Evolutionary conservation across 2,329 filamentous ascomycete species (phyloP).

Genomic region (Orbilia quercus): DNA sequence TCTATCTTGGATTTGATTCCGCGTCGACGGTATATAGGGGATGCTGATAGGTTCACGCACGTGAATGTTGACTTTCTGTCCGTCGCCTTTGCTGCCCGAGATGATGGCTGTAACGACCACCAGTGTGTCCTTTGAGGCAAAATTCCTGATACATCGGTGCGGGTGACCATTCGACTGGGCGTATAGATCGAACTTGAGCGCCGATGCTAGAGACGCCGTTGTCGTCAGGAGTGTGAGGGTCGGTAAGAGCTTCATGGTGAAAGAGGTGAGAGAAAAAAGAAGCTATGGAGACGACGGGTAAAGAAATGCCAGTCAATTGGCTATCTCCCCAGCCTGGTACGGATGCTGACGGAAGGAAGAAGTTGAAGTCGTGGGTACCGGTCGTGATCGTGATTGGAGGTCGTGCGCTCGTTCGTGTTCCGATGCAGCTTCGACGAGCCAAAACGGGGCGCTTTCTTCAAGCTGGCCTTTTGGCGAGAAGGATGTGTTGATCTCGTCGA

Average conservation of each 20-base stretch:
- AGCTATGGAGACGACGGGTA: constrained; percentile 11
- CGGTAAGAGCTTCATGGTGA: constrained; percentile 50
- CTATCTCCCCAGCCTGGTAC: constrained; percentile 8
- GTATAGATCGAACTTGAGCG: constrained; percentile 92
- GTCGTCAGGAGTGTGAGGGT: constrained; percentile 43
- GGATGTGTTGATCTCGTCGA: not conserved
- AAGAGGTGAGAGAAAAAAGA: constrained; percentile 24
- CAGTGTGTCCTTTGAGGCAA: constrained; percentile 88
- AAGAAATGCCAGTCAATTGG: constrained; percentile 33
- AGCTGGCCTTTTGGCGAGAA: constrained; percentile 51
- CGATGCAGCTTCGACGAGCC: constrained; percentile 23
- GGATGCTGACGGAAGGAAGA: not conserved
- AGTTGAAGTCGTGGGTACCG: constrained; percentile 22
- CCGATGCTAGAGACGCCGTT: constrained; percentile 64
- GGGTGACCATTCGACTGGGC: constrained; percentile 74
- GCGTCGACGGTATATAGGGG: constrained; percentile 3
- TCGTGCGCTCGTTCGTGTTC: constrained; percentile 37
- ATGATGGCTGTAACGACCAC: constrained; percentile 94
- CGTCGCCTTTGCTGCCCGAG: constrained; percentile 87
- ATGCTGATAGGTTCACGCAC: constrained; percentile 68
- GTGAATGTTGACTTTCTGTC: constrained; percentile 92
- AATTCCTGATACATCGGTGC: constrained; percentile 93
- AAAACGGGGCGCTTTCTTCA: constrained; percentile 31
- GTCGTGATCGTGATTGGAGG: constrained; percentile 18
- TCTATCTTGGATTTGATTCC: constrained; percentile 13